Percentiles rank a stretch among this genome's conserved stretches.
Evolutionary conservation across 768 basidiomycete species (phyloP).

Genomic region (Phallus indusiatus): DNA sequence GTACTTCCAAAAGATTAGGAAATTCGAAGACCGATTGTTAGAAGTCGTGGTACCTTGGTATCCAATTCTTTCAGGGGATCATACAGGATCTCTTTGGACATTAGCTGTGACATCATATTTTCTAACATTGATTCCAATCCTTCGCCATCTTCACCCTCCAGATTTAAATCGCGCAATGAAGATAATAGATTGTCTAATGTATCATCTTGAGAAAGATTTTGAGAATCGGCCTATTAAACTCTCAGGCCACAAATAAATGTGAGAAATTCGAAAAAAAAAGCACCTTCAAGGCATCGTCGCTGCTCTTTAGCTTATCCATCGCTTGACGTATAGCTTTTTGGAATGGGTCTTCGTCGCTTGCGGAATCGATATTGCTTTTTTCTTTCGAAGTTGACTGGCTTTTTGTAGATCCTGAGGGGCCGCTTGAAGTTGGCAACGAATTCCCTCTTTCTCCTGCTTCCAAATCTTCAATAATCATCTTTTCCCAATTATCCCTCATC

Average conservation of each 20-base stretch:
- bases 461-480: background rate
- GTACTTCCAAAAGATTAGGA: slow-evolving; percentile 38
- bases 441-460: slow-evolving; percentile 13
- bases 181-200: slow-evolving; percentile 43
- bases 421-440: slow-evolving; percentile 12
- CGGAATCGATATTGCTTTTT: slow-evolving; percentile 6
- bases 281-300: slow-evolving; percentile 48
- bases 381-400: background rate
- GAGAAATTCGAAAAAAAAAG: slow-evolving; percentile 8
- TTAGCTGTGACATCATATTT: slow-evolving; percentile 70
- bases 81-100: slow-evolving; percentile 78
- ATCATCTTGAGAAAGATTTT: slow-evolving; percentile 22
- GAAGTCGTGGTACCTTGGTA: slow-evolving; percentile 40
- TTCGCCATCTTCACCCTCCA: slow-evolving; percentile 32
- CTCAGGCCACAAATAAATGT: background rate
- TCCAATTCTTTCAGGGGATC: slow-evolving; percentile 77
- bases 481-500: slow-evolving; percentile 13
- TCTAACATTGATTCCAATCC: slow-evolving; percentile 65
- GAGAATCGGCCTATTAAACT: slow-evolving; percentile 14
- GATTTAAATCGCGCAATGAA: slow-evolving; percentile 33
- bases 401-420: background rate
- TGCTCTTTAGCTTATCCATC: slow-evolving; percentile 64
- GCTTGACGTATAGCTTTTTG: slow-evolving; percentile 62
- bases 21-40: background rate
- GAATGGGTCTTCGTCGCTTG: slow-evolving; percentile 35